Base-by-base conservation (phyloP, 1,284 basidiomycete species). In the Cryptococcus wingfieldii region DNA sequence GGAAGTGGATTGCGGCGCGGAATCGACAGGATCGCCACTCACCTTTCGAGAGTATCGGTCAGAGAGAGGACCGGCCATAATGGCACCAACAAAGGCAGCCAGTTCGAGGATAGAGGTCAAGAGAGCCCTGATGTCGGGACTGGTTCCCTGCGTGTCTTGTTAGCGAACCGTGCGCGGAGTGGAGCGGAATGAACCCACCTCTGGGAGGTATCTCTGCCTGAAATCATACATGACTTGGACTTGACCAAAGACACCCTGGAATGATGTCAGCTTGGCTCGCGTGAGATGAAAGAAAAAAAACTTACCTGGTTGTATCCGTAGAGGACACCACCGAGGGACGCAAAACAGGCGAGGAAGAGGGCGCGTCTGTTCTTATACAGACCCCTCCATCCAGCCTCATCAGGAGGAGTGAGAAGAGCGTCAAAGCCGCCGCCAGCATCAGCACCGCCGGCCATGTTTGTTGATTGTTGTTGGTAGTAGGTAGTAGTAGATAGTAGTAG, bases 141-240 rank as follows among this genome's bases (percentile, higher is more conserved):
- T 55, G 39, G 46, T 56, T 42, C 49, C 41, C 59, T 64, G 41
- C 42, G 13, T 23, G 27, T 18, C 31, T 6, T 23, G 48, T 50
- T 7, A 50, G 38, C 48, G 19, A 38, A 27, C n/a, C 19, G 4
- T 14, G 13, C 19, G 18, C 3, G 0, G 39, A 38, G n/a, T 4
- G 25, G 39, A 10, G n/a, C 10, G 38, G 25, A 51, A 25, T 34
- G 23, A 14, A 62, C 69, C 48, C 38, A 71, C 69, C n/a, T 63
- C 65, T 50, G 54, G 56, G 10, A 48, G 31, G 58, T 71, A 74
- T 16, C 69, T 59, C 38, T 60, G 39, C n/a, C 50, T 51, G 51
- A 76, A 72, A n/a, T 58, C 58, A n/a, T 50, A 47, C 69, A 74
- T 74, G 47, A 76, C 75, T 53, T 76, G 75, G 9, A 76, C 75